These are phyloP conservation scores for Domatiomyces globalis DNA, from an alignment of 2,329 filamentous ascomycete genomes.

Conservation along the genomic window DNA sequence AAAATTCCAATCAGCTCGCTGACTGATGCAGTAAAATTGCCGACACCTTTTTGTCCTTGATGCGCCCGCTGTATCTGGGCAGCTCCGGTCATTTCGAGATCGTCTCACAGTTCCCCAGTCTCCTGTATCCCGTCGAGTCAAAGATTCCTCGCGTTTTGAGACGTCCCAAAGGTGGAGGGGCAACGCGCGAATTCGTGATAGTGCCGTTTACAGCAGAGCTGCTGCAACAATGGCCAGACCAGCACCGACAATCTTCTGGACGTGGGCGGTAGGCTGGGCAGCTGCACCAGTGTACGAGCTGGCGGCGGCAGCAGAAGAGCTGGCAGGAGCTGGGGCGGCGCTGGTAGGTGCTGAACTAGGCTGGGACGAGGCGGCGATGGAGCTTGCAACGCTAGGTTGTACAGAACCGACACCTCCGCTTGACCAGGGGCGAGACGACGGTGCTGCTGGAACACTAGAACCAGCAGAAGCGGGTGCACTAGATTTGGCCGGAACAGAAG, in stretches of 20 bases:
- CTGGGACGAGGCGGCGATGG: background rate
- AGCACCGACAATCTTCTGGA: constrained; percentile 9
- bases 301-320: background rate
- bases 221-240: constrained; percentile 10
- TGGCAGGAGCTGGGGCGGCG: constrained; percentile 2
- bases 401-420: too few relatives aligned
- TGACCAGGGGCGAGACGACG: too few relatives aligned
- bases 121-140: too few relatives aligned
- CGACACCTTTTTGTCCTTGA: background rate
- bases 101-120: background rate
- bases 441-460: too few relatives aligned
- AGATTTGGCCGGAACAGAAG: background rate
- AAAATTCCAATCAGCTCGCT: background rate
- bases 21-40: background rate
- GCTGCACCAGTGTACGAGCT: constrained; percentile 12
- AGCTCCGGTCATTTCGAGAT: background rate
- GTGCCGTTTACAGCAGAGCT: constrained; percentile 7
- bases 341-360: constrained; percentile 1
- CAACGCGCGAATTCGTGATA: background rate
- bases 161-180: background rate
- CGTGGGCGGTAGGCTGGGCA: constrained; percentile 5
- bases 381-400: background rate
- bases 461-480: too few relatives aligned
- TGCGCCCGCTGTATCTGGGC: too few relatives aligned
- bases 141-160: background rate